A percentile compares a stretch with the other conserved stretches of the same genome.
phyloP scores from a whole-genome alignment of 208 protist genomes.

The Borovskyia barvae region DNA sequence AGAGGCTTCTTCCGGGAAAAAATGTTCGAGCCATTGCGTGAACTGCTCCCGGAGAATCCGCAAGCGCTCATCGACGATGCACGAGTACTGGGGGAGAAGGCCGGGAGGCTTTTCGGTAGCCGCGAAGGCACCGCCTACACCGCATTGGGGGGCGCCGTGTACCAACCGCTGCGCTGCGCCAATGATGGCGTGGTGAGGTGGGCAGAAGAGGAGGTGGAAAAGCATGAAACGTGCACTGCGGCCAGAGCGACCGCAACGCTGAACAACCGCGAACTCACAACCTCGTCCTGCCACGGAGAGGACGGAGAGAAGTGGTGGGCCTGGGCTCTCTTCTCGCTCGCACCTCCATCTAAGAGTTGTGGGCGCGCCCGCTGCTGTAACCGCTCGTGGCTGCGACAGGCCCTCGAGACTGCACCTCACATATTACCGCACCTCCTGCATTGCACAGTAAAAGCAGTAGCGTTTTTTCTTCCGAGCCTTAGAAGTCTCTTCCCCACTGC shows the following conservation, averaged over 20 bases:
- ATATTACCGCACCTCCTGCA: slow-evolving; percentile 14
- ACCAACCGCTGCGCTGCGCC: slow-evolving; percentile 31
- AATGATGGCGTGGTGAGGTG: slow-evolving; percentile 47
- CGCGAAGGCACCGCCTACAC: slow-evolving; percentile 38
- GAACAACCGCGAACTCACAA: not conserved
- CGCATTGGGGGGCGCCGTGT: slow-evolving; percentile 52
- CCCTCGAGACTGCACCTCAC: slow-evolving; percentile 5
- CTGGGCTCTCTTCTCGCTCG: not conserved
- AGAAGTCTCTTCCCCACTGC: slow-evolving; percentile 53
- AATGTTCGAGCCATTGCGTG: slow-evolving; percentile 78
- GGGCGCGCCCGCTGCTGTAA: not conserved
- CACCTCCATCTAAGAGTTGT: not conserved
- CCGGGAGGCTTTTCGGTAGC: slow-evolving; percentile 49
- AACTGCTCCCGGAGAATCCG: slow-evolving; percentile 39
- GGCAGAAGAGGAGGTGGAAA: not conserved
- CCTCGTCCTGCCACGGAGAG: not conserved
- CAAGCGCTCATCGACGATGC: slow-evolving; percentile 36
- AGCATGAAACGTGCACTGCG: not conserved
- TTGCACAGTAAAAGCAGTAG: slow-evolving; percentile 19
- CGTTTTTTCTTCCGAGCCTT: slow-evolving; percentile 41
- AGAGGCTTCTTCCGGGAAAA: too few relatives aligned
- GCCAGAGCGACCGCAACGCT: not conserved
- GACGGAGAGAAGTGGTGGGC: not conserved
- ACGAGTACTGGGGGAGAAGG: slow-evolving; percentile 61
- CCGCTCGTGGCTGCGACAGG: not conserved